Conservation (phyloP, 495 filamentous ascomycete species). For the Bathelium albidoporum region DNA sequence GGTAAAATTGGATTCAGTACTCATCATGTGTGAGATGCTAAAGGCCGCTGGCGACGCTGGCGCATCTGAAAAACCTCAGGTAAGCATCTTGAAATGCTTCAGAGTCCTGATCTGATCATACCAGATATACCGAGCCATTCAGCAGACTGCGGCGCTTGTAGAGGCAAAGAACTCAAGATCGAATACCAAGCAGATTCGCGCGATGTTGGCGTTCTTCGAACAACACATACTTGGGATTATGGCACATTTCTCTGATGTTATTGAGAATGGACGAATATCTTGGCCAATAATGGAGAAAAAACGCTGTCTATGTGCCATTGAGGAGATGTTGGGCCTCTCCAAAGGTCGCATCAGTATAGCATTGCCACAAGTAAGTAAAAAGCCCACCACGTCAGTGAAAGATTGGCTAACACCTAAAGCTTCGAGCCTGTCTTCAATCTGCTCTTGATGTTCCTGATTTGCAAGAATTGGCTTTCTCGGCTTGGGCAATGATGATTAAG, state of each 20-base stretch:
- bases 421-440: conserved; percentile 78
- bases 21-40: conserved; percentile 70
- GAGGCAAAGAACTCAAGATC: conserved; percentile 38
- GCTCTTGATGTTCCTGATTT: conserved; percentile 64
- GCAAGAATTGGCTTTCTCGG: conserved; percentile 64
- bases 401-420: conserved; percentile 36
- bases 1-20: conserved; percentile 62
- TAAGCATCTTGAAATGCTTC: conserved; percentile 19
- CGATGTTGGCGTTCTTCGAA: conserved; percentile 71
- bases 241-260: conserved; percentile 64
- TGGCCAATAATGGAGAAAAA: conserved; percentile 52
- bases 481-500: conserved; percentile 70
- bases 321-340: conserved; percentile 73
- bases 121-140: conserved; percentile 52
- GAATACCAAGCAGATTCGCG: conserved; percentile 41
- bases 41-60: conserved; percentile 66
- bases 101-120: conserved; percentile 18
- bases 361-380: conserved; percentile 62
- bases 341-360: conserved; percentile 61
- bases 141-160: conserved; percentile 55
- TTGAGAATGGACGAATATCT: conserved; percentile 57
- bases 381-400: too few species aligned
- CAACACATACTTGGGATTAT: conserved; percentile 82
- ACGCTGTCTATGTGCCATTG: conserved; percentile 68
- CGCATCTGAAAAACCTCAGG: conserved; percentile 44